phyloP scores from a whole-genome alignment of 345 rosid species.

The Aquilaria malaccensis region DNA sequence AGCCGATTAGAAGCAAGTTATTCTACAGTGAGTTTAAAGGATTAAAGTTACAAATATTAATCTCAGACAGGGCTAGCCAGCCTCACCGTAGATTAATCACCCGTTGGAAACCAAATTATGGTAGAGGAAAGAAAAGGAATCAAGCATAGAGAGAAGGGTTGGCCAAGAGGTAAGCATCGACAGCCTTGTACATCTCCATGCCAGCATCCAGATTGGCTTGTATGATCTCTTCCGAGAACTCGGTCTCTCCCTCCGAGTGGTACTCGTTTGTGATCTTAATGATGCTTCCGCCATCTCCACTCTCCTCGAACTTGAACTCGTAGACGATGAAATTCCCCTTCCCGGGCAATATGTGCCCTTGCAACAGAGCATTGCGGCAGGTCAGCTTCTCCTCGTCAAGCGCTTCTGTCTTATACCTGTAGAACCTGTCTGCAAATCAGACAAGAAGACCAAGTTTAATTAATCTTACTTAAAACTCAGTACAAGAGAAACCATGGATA shows the following conservation, averaged over 20 bases:
- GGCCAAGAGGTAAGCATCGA: constrained; percentile 20
- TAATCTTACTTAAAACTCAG: no score
- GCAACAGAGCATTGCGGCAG: neutral
- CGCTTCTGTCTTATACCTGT: neutral
- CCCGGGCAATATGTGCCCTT: constrained; percentile 1
- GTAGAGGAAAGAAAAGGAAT: neutral
- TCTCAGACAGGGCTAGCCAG: no score
- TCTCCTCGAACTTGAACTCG: neutral
- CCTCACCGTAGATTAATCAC: neutral
- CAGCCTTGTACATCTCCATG: constrained; percentile 14
- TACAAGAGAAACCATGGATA: no score
- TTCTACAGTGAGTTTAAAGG: no score
- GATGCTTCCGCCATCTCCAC: neutral
- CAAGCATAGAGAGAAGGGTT: constrained; percentile 17
- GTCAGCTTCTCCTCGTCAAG: neutral
- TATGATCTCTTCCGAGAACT: constrained; percentile 22
- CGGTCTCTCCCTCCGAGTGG: constrained; percentile 7
- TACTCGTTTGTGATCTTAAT: constrained; percentile 21
- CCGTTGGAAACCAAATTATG: neutral
- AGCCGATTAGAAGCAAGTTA: no score
- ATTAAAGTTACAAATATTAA: no score
- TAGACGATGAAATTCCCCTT: neutral
- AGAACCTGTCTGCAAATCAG: no score
- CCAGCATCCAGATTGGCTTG: constrained; percentile 12
- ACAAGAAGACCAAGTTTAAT: no score